Conservation (phyloP, 2,329 filamentous ascomycete genomes). For the Bipolaris gigantea region DNA sequence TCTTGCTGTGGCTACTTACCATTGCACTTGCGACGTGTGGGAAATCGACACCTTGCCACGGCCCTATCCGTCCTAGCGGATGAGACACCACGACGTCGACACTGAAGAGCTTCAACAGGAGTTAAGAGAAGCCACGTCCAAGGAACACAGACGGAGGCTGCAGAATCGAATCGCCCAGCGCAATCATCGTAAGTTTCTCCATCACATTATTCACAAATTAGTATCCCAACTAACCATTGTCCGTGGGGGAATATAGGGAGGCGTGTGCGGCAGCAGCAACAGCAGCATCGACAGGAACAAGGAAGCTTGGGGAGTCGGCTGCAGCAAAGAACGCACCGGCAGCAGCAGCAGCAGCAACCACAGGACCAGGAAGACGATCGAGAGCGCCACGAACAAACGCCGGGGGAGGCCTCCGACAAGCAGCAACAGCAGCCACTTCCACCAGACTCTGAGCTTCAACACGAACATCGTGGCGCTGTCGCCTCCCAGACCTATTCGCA, state of each 20-base stretch:
- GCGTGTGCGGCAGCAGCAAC: not conserved
- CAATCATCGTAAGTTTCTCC: not conserved
- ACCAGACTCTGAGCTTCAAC: not conserved
- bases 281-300: not conserved
- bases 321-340: not conserved
- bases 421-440: not conserved
- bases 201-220: not conserved
- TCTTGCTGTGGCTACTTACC: not conserved
- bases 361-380: not conserved
- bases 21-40: not conserved
- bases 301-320: not conserved
- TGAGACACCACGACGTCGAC: not conserved
- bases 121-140: not conserved
- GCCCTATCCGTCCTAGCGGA: not conserved
- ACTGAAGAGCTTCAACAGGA: not conserved
- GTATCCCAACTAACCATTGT: not conserved
- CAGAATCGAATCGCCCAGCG: not conserved
- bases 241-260: not conserved
- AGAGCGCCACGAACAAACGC: not conserved
- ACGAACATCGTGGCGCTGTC: not conserved
- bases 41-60: not conserved
- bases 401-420: not conserved
- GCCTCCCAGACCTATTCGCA: not conserved
- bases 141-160: not conserved
- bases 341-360: not conserved